Evolutionary conservation across 2,329 filamentous ascomycete species (phyloP).

Genomic region (Acrocalymma vagum): DNA sequence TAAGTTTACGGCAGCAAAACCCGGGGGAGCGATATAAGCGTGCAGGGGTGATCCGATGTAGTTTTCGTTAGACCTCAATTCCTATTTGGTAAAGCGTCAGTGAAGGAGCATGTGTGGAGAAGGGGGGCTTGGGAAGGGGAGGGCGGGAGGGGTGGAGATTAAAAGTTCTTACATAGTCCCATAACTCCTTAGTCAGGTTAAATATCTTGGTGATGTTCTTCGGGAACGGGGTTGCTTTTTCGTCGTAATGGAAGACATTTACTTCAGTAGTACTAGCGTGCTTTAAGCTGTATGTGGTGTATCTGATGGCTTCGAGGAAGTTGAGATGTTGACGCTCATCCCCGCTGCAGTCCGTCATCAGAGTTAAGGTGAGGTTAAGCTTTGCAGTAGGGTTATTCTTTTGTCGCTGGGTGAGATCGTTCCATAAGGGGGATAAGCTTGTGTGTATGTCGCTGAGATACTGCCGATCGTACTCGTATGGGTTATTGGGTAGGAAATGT

Average conservation of each 20-base stretch:
- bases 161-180: constrained; percentile 25
- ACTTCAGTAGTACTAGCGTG: constrained; percentile 22
- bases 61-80: too few species aligned
- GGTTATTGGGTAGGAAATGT: constrained; percentile 14
- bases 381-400: constrained; percentile 1
- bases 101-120: too few species aligned
- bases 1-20: too few species aligned
- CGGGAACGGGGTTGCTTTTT: constrained; percentile 20
- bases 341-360: constrained; percentile 23
- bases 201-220: constrained; percentile 22
- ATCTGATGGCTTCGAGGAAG: constrained; percentile 24
- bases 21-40: too few species aligned
- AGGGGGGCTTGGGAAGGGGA: too few species aligned
- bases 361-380: constrained; percentile 25
- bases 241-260: constrained; percentile 28
- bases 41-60: too few species aligned
- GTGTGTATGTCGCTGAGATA: constrained; percentile 14
- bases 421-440: too few species aligned
- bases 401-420: constrained; percentile 3
- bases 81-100: too few species aligned
- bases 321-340: constrained; percentile 16
- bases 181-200: constrained; percentile 23
- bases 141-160: too few species aligned
- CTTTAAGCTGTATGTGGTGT: constrained; percentile 24
- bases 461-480: constrained; percentile 13